Conservation (phyloP, 108 stramenopile genomes). For the Pseudonitzschia delicatissima region DNA sequence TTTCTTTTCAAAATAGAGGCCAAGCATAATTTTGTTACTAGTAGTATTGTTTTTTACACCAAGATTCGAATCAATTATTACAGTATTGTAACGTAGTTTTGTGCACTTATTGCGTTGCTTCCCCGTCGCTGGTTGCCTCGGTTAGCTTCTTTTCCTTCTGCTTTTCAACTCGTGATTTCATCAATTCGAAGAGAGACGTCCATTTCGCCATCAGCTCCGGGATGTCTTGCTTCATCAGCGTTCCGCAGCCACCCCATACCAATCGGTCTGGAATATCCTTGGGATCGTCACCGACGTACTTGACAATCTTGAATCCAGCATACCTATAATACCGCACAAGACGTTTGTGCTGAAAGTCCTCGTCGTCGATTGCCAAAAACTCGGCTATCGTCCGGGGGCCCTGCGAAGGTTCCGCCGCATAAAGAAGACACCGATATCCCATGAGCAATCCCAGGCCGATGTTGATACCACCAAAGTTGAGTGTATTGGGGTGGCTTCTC, state of each 20-base stretch:
- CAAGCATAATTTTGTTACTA: too few species aligned
- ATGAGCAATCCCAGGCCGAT: conserved; percentile 69
- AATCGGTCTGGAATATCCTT: conserved; percentile 75
- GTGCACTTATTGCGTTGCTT: neutral
- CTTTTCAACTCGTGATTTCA: neutral
- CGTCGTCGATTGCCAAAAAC: conserved; percentile 85
- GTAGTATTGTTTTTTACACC: too few species aligned
- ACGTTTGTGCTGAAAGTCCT: conserved; percentile 71
- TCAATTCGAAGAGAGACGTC: neutral
- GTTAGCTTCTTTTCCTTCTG: neutral
- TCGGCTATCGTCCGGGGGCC: conserved; percentile 53
- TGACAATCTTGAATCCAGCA: conserved; percentile 68
- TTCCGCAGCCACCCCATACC: conserved; percentile 89
- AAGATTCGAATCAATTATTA: too few species aligned
- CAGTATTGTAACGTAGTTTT: too few species aligned
- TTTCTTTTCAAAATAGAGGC: too few species aligned
- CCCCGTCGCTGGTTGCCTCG: neutral
- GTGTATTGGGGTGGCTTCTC: conserved; percentile 27
- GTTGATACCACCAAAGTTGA: conserved; percentile 49
- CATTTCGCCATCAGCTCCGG: neutral
- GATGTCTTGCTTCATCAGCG: conserved; percentile 45
- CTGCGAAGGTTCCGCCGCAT: conserved; percentile 33
- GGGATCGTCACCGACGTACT: conserved; percentile 83
- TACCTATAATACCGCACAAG: conserved; percentile 67
- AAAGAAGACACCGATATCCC: conserved; percentile 61